phyloP scores from a whole-genome alignment of 2,329 filamentous ascomycete species.

The Xylariaceae sp. region DNA sequence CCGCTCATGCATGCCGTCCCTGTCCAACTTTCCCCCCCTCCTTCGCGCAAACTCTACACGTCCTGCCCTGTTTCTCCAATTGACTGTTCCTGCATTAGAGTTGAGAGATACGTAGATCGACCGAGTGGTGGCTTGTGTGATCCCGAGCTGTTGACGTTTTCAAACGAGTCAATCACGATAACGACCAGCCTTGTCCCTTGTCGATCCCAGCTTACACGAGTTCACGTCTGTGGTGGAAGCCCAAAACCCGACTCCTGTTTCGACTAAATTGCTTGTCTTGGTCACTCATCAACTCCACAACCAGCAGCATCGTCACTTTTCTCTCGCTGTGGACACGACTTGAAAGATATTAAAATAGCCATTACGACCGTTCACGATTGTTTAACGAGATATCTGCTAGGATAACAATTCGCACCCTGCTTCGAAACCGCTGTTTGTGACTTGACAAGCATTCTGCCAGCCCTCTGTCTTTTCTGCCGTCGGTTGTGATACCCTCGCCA shows the following conservation, averaged over 20 bases:
- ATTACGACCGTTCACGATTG: slow-evolving; percentile 24
- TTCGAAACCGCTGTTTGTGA: too few species aligned
- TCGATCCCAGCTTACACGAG: slow-evolving; percentile 4
- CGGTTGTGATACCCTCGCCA: too few species aligned
- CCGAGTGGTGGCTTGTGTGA: slow-evolving; percentile 13
- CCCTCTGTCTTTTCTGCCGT: too few species aligned
- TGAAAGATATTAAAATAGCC: slow-evolving; percentile 16
- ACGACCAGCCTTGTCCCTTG: slow-evolving; percentile 10
- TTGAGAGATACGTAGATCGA: neutral
- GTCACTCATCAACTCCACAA: slow-evolving; percentile 5
- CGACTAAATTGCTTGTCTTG: too few species aligned
- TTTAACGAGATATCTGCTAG: slow-evolving; percentile 12
- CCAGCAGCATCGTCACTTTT: slow-evolving; percentile 10
- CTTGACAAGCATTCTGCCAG: too few species aligned
- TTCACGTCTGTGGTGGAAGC: slow-evolving; percentile 3
- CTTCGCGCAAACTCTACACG: neutral
- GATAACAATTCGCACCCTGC: slow-evolving; percentile 5
- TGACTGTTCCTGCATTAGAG: neutral
- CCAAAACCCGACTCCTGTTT: too few species aligned
- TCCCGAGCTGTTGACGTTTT: slow-evolving; percentile 16
- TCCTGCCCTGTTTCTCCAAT: neutral
- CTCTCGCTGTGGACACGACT: slow-evolving; percentile 16
- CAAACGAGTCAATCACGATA: slow-evolving; percentile 24
- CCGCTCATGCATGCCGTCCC: neutral
- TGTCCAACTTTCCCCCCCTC: neutral